Conservation (phyloP, 2,329 filamentous ascomycete genomes). For the Cladosporium sp. region DNA sequence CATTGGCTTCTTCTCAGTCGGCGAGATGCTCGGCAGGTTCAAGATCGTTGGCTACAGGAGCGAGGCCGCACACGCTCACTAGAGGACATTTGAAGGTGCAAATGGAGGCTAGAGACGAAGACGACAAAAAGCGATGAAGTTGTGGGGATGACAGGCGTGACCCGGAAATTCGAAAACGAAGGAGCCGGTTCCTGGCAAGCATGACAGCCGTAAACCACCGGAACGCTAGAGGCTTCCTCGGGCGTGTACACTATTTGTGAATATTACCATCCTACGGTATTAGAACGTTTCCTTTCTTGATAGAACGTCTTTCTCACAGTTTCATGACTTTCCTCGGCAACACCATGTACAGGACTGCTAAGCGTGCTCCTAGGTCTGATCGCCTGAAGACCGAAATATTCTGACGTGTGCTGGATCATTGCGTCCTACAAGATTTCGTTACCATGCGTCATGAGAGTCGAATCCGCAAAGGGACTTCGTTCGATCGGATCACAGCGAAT, state of each 20-base stretch:
- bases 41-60: conserved; percentile 84
- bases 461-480: no score
- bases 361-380: no score
- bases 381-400: no score
- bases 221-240: conserved; percentile 9
- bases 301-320: background rate
- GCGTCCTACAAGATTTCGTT: no score
- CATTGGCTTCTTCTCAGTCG: conserved; percentile 94
- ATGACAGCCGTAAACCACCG: background rate
- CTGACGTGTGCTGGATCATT: no score
- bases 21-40: conserved; percentile 92
- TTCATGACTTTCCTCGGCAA: no score
- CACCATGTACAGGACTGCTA: no score
- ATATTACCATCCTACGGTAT: conserved; percentile 12
- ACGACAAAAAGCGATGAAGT: background rate
- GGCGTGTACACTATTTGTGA: conserved; percentile 13
- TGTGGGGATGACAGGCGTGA: background rate
- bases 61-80: conserved; percentile 19
- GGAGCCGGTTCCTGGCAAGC: background rate
- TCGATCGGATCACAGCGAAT: no score
- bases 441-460: no score
- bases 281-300: conserved; percentile 9
- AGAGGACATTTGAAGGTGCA: background rate
- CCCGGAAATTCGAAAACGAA: background rate
- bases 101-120: background rate